Base-by-base conservation (phyloP, 1,284 basidiomycete genomes). In the Cutaneotrichosporon sp. region DNA sequence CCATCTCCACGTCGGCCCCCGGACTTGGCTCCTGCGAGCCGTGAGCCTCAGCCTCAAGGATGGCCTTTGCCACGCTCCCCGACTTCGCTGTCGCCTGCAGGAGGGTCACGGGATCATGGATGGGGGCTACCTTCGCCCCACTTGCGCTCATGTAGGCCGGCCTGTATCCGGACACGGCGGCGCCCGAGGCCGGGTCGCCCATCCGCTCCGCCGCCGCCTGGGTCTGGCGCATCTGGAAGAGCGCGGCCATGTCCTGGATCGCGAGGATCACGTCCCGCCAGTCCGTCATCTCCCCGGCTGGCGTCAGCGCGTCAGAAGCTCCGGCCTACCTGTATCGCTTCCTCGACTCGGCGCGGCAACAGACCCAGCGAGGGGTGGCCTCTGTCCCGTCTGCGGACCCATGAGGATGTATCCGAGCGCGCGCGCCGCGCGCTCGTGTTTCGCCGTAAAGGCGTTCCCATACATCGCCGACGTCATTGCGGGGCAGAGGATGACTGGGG, bases 401-500 rank as follows among this genome's bases (percentile, higher is more conserved):
- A 86, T 78, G 8, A 97, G 80, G 33, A 83, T 75, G 67, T 96
- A 97, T 2, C 82, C 81, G 10, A 96, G 80, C 38, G 86, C 80
- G 17, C 77, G 78, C 1, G 91, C 79, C 29, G 85, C 66, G 10
- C 80, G 78, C 20, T 97, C 69, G 64, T 98, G 94, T 56, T 85
- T 81, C 3, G 81, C 79, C 0, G 94, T 97, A 31, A 97, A 78
- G 17, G 90, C 89, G 66, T 98, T 91, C 57, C 87, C 81, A 68
- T 88, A 97, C 92, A 97, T 97, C 60, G 89, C 78, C 3, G 92
- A 96, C 70, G 97, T 97, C 93, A 97, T 97, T 0, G 94, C 92
- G 3, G 94, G 94, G 65, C 93, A 97, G 25, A 97, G 74, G 63
- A 86, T 87, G 10, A 89, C 90, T 2, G 87, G 86, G 0, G 87